Percentiles rank a stretch among this genome's conserved stretches.
phyloP scores from a whole-genome alignment of 768 basidiomycete genomes.

The Lactifluus piperatus region DNA sequence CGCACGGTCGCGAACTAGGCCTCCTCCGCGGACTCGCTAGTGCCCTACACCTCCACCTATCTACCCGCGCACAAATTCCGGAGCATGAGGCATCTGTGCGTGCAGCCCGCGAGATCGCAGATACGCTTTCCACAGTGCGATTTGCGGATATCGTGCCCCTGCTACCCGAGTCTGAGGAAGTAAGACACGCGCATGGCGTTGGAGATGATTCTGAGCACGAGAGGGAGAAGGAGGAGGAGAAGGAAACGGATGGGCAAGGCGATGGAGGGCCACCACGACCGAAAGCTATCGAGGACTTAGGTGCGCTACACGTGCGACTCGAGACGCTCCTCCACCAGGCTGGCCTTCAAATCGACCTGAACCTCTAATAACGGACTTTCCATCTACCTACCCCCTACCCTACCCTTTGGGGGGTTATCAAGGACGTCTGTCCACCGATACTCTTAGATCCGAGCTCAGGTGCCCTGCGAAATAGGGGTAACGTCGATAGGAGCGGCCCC shows the following conservation, averaged over 20 bases:
- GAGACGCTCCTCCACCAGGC: background rate
- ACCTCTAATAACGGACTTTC: background rate
- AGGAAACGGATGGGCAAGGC: background rate
- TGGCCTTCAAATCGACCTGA: slow-evolving; percentile 5
- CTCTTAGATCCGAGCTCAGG: no score
- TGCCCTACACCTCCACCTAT: slow-evolving; percentile 24
- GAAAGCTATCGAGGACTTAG: slow-evolving; percentile 3
- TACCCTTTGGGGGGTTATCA: no score
- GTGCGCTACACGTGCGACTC: slow-evolving; percentile 1
- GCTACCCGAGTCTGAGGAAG: slow-evolving; percentile 63
- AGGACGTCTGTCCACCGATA: no score
- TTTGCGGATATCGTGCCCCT: slow-evolving; percentile 65
- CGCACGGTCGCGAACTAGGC: slow-evolving; percentile 72
- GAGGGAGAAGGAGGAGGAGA: background rate
- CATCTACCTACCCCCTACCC: background rate
- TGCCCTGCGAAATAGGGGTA: no score
- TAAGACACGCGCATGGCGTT: slow-evolving; percentile 54
- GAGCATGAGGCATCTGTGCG: background rate
- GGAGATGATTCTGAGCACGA: background rate
- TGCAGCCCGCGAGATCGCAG: slow-evolving; percentile 38
- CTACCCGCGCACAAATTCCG: slow-evolving; percentile 21
- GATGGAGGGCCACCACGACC: background rate
- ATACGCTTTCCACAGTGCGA: slow-evolving; percentile 47
- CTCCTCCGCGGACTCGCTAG: slow-evolving; percentile 58
- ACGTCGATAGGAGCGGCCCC: no score